A percentile compares a stretch with the other conserved stretches of the same genome.
Conservation (phyloP, 2,329 filamentous ascomycete species). For the Tolypocladium inflatum region DNA sequence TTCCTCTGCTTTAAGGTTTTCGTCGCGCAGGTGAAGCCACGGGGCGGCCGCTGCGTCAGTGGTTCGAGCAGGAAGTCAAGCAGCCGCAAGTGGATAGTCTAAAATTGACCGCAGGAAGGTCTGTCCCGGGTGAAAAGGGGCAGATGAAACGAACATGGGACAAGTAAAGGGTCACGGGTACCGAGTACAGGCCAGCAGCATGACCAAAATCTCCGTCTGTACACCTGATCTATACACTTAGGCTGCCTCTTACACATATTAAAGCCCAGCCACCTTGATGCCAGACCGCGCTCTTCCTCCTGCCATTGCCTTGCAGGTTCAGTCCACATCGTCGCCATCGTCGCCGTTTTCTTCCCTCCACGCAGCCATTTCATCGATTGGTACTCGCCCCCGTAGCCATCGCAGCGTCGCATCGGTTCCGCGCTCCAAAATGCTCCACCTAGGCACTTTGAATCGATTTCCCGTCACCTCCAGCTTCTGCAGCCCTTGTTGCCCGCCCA, state of each 20-base stretch:
- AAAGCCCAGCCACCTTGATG: background rate
- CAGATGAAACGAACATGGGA: background rate
- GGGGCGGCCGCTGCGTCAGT: background rate
- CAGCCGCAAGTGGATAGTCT: background rate
- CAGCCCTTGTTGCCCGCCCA: conserved; percentile 52
- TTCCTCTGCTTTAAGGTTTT: background rate
- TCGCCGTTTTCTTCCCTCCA: conserved; percentile 40
- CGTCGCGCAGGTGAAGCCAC: background rate
- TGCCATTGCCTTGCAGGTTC: no score
- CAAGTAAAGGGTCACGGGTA: background rate
- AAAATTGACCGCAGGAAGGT: background rate
- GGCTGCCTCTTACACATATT: background rate
- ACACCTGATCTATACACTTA: background rate
- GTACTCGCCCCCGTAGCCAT: conserved; percentile 72
- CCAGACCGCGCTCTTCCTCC: background rate
- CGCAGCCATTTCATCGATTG: conserved; percentile 47
- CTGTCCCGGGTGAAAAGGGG: background rate
- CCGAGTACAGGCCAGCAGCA: background rate
- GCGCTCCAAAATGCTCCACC: conserved; percentile 73
- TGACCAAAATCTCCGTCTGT: background rate
- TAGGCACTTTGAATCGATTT: conserved; percentile 81
- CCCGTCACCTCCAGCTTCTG: conserved; percentile 68
- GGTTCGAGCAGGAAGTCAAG: background rate
- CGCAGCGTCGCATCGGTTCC: conserved; percentile 77
- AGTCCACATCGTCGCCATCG: conserved; percentile 16